Evolutionary conservation across 2,329 filamentous ascomycete genomes (phyloP).

Genomic region (Eutypa lata): DNA sequence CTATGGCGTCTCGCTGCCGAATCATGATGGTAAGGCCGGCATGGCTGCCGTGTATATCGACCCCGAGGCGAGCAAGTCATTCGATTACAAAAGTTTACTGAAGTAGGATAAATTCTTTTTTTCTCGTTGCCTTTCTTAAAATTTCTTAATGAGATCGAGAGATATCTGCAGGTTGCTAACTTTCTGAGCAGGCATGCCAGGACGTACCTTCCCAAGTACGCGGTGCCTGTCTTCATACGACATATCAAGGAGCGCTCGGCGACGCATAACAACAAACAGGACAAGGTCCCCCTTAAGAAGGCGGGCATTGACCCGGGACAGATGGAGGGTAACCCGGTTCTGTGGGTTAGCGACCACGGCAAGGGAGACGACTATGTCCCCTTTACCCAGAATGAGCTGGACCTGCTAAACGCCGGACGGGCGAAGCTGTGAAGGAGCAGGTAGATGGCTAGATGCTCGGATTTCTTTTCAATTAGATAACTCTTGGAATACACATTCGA

Average conservation of each 20-base stretch:
- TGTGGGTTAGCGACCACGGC: constrained; percentile 57
- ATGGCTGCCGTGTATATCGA: constrained; percentile 60
- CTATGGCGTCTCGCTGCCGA: constrained; percentile 64
- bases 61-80: constrained; percentile 40
- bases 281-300: constrained; percentile 66
- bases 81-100: constrained; percentile 60
- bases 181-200: constrained; percentile 43
- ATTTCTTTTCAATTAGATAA: too few species aligned
- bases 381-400: constrained; percentile 59
- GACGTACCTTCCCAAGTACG: constrained; percentile 65
- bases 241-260: constrained; percentile 56
- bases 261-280: constrained; percentile 78
- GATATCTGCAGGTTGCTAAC: not conserved
- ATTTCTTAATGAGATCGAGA: not conserved
- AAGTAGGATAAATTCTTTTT: constrained; percentile 29
- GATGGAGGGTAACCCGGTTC: constrained; percentile 39
- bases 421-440: constrained; percentile 40
- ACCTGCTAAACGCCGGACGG: constrained; percentile 39
- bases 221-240: constrained; percentile 71
- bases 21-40: constrained; percentile 66
- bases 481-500: too few species aligned
- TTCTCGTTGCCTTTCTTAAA: not conserved
- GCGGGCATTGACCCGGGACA: constrained; percentile 62
- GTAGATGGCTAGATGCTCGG: too few species aligned
- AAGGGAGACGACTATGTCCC: constrained; percentile 54